phyloP scores from a whole-genome alignment of 352 stramenopile species.

The Globisporangium yorkense region DNA sequence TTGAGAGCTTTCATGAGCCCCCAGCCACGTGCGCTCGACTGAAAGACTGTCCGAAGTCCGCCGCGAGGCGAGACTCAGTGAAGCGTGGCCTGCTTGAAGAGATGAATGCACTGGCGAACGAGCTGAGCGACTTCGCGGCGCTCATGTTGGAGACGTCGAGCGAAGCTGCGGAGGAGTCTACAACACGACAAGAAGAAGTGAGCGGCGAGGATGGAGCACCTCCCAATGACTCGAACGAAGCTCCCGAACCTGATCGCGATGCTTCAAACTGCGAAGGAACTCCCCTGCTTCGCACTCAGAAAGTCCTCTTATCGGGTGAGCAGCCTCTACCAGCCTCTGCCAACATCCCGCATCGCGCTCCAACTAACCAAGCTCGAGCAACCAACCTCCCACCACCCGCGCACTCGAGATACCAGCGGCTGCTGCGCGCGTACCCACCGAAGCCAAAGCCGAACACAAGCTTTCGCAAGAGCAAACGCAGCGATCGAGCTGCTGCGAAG shows the following conservation, averaged over 20 bases:
- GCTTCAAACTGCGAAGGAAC: no score
- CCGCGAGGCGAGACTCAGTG: neutral
- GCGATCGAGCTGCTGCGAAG: neutral
- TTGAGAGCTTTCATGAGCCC: no score
- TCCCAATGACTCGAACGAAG: neutral
- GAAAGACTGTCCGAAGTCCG: neutral
- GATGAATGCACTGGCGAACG: slow-evolving; percentile 14
- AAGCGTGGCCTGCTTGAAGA: slow-evolving; percentile 2
- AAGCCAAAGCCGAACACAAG: neutral
- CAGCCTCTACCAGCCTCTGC: no score
- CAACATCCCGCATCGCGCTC: neutral
- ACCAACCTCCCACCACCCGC: neutral
- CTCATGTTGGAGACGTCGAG: slow-evolving; percentile 4
- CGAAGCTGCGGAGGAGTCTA: neutral
- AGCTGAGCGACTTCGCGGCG: slow-evolving; percentile 20
- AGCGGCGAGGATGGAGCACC: neutral
- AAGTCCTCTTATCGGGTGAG: no score
- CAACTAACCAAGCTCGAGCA: neutral
- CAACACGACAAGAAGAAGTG: neutral
- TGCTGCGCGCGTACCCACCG: slow-evolving; percentile 5
- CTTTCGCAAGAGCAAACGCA: neutral
- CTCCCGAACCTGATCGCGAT: neutral
- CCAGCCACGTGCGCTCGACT: no score
- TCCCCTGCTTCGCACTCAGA: no score
- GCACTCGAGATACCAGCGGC: slow-evolving; percentile 2